phyloP scores from a whole-genome alignment of 768 basidiomycete species.

The Tricholomella constricta region DNA sequence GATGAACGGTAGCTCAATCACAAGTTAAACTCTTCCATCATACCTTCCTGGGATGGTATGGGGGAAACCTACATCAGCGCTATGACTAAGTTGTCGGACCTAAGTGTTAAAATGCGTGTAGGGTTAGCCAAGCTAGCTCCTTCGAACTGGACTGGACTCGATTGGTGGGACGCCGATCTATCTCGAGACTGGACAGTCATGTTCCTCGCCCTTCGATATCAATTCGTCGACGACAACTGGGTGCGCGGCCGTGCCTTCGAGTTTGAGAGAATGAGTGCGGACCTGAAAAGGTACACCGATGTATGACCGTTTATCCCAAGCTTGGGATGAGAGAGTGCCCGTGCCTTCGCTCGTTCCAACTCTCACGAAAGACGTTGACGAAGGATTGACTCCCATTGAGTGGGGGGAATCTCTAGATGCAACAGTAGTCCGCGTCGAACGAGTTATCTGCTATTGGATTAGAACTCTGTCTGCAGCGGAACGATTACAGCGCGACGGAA shows the following conservation, averaged over 20 bases:
- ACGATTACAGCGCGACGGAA: too few species aligned
- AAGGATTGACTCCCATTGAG: too few species aligned
- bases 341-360: too few species aligned
- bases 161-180: not conserved
- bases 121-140: not conserved
- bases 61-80: not conserved
- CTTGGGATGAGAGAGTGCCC: too few species aligned
- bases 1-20: not conserved
- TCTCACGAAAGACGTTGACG: too few species aligned
- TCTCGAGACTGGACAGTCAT: not conserved
- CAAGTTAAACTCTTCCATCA: not conserved
- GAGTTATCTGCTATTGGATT: too few species aligned
- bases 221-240: too few species aligned
- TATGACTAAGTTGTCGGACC: too few species aligned
- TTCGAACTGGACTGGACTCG: not conserved
- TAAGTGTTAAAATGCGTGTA: not conserved
- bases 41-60: not conserved
- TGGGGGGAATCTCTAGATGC: too few species aligned
- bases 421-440: too few species aligned
- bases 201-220: not conserved
- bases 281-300: conserved; percentile 28
- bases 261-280: conserved; percentile 3
- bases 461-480: too few species aligned
- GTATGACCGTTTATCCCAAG: conserved; percentile 17
- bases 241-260: too few species aligned